Base-by-base conservation (phyloP, 2,329 filamentous ascomycete genomes). In the Penicillium verrucosum region DNA sequence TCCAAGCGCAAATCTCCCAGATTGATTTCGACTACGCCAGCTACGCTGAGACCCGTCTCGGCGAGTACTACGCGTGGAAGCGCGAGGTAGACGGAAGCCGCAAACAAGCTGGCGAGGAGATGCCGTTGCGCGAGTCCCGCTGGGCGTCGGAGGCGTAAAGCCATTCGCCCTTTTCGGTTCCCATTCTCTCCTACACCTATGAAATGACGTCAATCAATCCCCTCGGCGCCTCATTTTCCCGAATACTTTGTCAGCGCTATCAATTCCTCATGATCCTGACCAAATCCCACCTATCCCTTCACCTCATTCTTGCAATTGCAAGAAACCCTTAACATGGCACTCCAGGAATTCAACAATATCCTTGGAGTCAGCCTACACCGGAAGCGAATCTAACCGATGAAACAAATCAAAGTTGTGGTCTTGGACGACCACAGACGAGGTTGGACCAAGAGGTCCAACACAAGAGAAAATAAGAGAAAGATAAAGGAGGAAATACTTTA, bases 1-100 rank as follows among this genome's bases (percentile, higher is more conserved):
- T 99, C 63, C 94, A 99, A 78, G 89, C 92, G 2, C 89, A 85
- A 53, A 97, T 99, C 63, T 96, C 90, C 11, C 85, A 93, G 62
- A 99, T 99, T 67, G 90, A 97, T 71, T 99, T 99, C 70, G 92
- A 99, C 76, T 99, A 99, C 72, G 90, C 91, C 42, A 85, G 83
- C 9, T 99, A 97, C 72, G 93, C 94, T 11, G 90, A 97, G 73
- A 76, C 88, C 16, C 82, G 94, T 54, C 79, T 99, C 6, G 87
- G 89, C 49, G 94, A 97, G 77, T 97, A 97, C 76, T 96, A 88
- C 83, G 91, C 88, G 4, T 97, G 91, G 91, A 90, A 92, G 70
- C 86, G 82, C 44, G 89, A 93, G 72, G 75, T 78, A 23, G 83
- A 88, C 56, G 89, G 88, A 8, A 84, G 80, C 59, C 82, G 89